These are phyloP conservation scores for Penicillium salamii DNA, from an alignment of 495 filamentous ascomycete genomes.

Conservation along the genomic window DNA sequence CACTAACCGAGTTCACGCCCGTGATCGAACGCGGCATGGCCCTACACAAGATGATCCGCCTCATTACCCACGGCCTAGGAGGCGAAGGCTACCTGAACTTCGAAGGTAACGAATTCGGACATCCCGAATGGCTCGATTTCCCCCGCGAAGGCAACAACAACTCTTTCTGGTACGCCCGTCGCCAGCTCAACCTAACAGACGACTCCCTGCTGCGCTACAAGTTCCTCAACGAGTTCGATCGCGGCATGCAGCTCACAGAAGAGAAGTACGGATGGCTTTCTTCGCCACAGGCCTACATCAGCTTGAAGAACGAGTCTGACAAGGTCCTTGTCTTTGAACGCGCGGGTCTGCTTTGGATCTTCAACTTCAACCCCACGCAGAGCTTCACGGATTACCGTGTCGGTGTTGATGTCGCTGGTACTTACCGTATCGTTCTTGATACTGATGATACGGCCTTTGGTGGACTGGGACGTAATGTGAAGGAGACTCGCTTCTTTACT, in stretches of 20 bases:
- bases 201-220: conserved; percentile 83
- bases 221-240: conserved; percentile 93
- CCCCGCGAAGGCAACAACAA: conserved; percentile 92
- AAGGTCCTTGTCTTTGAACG: conserved; percentile 97
- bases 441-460: conserved; percentile 76
- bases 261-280: conserved; percentile 92
- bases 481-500: conserved; percentile 82
- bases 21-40: conserved; percentile 88
- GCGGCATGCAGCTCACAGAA: conserved; percentile 82
- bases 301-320: conserved; percentile 88
- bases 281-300: conserved; percentile 81
- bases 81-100: conserved; percentile 99
- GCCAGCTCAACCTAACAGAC: conserved; percentile 90
- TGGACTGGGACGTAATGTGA: conserved; percentile 72
- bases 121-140: conserved; percentile 99
- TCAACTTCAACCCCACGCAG: conserved; percentile 89
- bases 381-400: conserved; percentile 93
- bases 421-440: conserved; percentile 85
- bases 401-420: conserved; percentile 78
- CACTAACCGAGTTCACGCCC: conserved; percentile 75
- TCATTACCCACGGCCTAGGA: conserved; percentile 90
- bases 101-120: conserved; percentile 97
- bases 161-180: conserved; percentile 94
- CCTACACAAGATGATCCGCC: conserved; percentile 94
- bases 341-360: conserved; percentile 84